phyloP scores from a whole-genome alignment of 2,329 filamentous ascomycete genomes.

The Alternaria hordeiaustralica region DNA sequence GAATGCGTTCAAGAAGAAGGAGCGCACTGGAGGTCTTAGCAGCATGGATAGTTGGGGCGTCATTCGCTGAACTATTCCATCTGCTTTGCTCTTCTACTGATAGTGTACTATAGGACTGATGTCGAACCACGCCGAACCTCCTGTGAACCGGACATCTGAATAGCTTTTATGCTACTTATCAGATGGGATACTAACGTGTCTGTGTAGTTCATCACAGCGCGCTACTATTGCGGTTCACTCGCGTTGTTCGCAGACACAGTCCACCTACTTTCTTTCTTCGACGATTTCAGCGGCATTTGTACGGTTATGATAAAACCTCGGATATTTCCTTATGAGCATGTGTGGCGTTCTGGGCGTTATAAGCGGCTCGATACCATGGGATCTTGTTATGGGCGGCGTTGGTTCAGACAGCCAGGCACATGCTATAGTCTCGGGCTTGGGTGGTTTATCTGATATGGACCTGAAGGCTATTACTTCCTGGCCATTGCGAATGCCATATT shows the following conservation, averaged over 20 bases:
- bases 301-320: conserved; percentile 8
- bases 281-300: conserved; percentile 6
- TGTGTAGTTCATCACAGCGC: conserved; percentile 9
- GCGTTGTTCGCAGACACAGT: background rate
- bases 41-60: conserved; percentile 79
- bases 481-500: background rate
- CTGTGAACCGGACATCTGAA: background rate
- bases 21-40: conserved; percentile 65
- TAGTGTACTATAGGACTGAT: conserved; percentile 9
- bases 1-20: conserved; percentile 90
- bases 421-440: background rate
- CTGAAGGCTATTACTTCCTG: conserved; percentile 29
- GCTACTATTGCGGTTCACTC: background rate
- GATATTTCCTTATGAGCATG: conserved; percentile 10
- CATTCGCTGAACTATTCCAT: conserved; percentile 63
- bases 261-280: conserved; percentile 2
- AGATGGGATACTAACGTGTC: background rate
- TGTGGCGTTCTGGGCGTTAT: conserved; percentile 8
- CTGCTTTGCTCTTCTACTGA: conserved; percentile 2
- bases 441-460: conserved; percentile 31
- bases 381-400: conserved; percentile 8
- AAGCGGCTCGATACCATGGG: conserved; percentile 11
- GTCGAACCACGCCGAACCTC: background rate
- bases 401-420: background rate
- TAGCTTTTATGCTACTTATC: background rate